These are phyloP conservation scores for Botrytis deweyae DNA, from an alignment of 2,329 filamentous ascomycete genomes.

Conservation along the genomic window DNA sequence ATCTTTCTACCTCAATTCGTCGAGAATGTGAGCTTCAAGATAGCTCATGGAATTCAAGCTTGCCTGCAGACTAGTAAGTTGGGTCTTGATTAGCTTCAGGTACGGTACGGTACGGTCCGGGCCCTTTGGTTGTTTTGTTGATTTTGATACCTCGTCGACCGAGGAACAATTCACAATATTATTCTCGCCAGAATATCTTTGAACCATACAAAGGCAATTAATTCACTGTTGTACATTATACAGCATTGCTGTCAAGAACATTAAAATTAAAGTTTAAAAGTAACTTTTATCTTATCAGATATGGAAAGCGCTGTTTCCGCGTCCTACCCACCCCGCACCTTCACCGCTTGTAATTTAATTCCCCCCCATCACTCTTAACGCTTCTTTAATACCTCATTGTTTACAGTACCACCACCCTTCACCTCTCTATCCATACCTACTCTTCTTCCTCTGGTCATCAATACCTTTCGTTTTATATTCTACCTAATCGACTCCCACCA, in stretches of 20 bases:
- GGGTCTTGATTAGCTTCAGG: background rate
- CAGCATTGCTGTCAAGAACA: background rate
- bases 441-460: slow-evolving; percentile 3
- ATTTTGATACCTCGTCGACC: background rate
- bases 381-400: background rate
- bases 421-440: background rate
- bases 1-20: background rate
- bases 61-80: background rate
- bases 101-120: slow-evolving; percentile 1
- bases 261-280: no score
- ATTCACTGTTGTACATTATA: background rate
- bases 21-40: background rate
- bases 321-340: slow-evolving; percentile 23
- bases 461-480: slow-evolving; percentile 16
- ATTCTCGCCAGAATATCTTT: background rate
- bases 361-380: background rate
- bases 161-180: slow-evolving; percentile 2
- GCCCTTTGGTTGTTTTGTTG: background rate
- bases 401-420: background rate
- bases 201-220: background rate
- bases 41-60: slow-evolving; percentile 2
- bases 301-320: slow-evolving; percentile 17
- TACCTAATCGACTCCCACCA: slow-evolving; percentile 2
- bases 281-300: background rate
- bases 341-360: slow-evolving; percentile 22